Evolutionary conservation across 192 early-diverging fungal species (phyloP).

Genomic region (Rhizophagus prolifer): DNA sequence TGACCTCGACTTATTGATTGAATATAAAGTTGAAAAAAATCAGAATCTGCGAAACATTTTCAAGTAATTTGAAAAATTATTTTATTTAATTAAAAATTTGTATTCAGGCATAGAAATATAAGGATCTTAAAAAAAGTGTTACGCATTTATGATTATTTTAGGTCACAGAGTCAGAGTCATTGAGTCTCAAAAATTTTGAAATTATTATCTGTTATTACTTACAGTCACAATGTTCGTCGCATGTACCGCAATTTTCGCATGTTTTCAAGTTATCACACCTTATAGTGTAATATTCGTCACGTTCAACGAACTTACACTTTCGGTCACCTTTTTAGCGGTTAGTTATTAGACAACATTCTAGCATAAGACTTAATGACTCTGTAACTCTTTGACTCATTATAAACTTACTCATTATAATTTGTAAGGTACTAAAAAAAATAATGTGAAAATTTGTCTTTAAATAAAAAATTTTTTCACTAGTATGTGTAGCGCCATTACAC

Average conservation of each 20-base stretch:
- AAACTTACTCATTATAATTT: background rate
- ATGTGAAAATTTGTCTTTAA: background rate
- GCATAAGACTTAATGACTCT: background rate
- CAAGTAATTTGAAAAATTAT: too few relatives aligned
- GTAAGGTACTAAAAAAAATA: background rate
- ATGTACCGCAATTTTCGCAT: background rate
- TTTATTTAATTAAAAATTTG: too few relatives aligned
- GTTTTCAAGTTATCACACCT: background rate
- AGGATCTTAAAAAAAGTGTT: too few relatives aligned
- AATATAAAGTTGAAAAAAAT: too few relatives aligned
- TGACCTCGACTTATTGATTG: too few relatives aligned
- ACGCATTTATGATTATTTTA: too few relatives aligned
- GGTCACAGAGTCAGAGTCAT: background rate
- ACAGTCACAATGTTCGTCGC: background rate
- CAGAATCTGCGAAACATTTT: too few relatives aligned
- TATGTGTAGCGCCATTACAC: too few relatives aligned
- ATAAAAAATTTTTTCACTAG: too few relatives aligned
- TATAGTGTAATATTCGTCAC: background rate
- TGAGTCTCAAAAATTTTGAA: background rate
- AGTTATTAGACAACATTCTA: background rate
- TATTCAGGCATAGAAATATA: too few relatives aligned
- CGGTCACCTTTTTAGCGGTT: background rate
- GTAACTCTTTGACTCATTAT: background rate
- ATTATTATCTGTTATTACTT: background rate
- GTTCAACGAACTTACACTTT: background rate